Conservation (phyloP, 129 eudicot species). For the Gnaphalium uliginosum region DNA sequence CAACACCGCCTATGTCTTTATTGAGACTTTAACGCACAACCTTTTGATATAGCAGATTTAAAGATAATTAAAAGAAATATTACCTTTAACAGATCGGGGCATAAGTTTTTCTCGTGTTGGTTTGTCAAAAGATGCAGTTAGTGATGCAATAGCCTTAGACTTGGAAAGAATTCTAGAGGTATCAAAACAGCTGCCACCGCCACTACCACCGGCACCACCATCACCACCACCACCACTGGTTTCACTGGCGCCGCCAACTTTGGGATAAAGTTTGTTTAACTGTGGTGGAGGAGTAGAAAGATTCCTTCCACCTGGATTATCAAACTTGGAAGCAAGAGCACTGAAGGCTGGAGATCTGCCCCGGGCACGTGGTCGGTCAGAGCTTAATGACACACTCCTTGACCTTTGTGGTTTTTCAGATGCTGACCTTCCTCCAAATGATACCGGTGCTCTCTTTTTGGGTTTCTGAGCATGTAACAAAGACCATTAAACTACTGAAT, state of each 20-base stretch:
- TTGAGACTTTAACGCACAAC: no score
- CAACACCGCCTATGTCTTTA: no score
- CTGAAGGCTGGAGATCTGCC: constrained; percentile 97
- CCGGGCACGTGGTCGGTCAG: constrained; percentile 78
- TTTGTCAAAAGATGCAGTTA: constrained; percentile 60
- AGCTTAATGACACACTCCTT: constrained; percentile 69
- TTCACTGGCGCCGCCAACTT: constrained; percentile 23
- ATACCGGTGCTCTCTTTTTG: constrained; percentile 70
- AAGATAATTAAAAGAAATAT: neutral
- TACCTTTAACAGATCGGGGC: constrained; percentile 78
- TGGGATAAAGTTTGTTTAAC: constrained; percentile 56
- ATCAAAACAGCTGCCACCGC: constrained; percentile 36
- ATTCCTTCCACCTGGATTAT: constrained; percentile 63
- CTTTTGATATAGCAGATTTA: no score
- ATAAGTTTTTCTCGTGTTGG: constrained; percentile 46
- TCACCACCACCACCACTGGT: neutral
- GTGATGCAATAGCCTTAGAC: constrained; percentile 65
- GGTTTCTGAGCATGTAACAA: constrained; percentile 57
- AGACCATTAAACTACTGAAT: neutral
- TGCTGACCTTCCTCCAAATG: constrained; percentile 73
- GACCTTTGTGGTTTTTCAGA: constrained; percentile 95
- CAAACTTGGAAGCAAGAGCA: constrained; percentile 87
- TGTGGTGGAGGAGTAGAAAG: constrained; percentile 92
- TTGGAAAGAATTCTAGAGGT: constrained; percentile 41
- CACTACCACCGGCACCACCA: constrained; percentile 2